Base-by-base conservation (phyloP, 2,329 filamentous ascomycete genomes). In the Fusarium chlamydosporum region DNA sequence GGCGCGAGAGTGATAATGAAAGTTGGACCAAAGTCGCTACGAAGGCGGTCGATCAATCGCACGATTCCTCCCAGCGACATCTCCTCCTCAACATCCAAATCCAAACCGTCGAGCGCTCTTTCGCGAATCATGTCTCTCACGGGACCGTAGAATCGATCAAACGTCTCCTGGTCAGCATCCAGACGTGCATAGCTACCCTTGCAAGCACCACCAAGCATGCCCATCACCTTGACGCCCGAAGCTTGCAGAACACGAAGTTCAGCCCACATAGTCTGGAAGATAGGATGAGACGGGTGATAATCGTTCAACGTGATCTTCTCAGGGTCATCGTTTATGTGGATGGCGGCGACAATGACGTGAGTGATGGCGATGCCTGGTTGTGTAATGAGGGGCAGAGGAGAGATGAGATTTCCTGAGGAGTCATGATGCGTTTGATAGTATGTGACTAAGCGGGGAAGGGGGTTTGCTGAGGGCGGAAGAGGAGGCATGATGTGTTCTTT, bases 161-260 rank as follows among this genome's bases (percentile, higher is more conserved):
- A 96, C 26, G 83, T 81, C 52, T 85, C 81, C 37, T 82, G 76
- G 45, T 77, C 76, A 57, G 88, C 87, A 73, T 91, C 87, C 5
- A 89, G 85, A 1, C 84, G 84, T 47, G 63, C 27, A 56, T 87
- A 97, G 13, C 89, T 91, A 12, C 94, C 94, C 61, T 86, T 85
- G 0, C 93, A 93, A 4, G 94, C 93, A 16, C 94, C 94, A 38
- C 94, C 94, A 3, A 97, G 83, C 92, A 97, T 96, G 56, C 88
- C 92, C 76, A 97, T 84, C 13, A 97, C 88, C 73, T 91, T 93
- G 67, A 97, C 85, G 41, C 93, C 93, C 8, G 85, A 84, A 3
- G 86, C 86, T 77, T 96, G 91, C 7, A 97, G 81, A 67, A 89
- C 82, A 9, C 86, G 84, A 10, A 93, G 87, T 78, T 97, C 94